Base-by-base conservation (phyloP, 345 rosid species). In the Geranium brycei region DNA sequence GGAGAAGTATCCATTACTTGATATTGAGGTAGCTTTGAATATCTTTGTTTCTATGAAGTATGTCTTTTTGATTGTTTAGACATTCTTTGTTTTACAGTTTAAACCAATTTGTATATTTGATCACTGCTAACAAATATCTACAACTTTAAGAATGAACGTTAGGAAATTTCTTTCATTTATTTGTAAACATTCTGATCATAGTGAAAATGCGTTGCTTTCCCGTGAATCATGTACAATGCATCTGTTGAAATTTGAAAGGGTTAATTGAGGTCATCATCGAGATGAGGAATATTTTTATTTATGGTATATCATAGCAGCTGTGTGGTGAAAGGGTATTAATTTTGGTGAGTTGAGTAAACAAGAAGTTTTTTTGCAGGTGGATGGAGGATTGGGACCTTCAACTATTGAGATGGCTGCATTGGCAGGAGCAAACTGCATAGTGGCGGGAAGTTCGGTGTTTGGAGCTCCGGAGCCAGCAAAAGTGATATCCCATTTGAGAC, bases 321-420 rank as follows among this genome's bases (percentile, higher is more conserved):
- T 23, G 28, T 23, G 28, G 28, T 2, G 28, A 23, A 23, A 23
- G 28, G 28, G 28, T n/a, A n/a, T n/a, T n/a, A n/a, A n/a, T n/a
- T n/a, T n/a, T n/a, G n/a, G n/a, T n/a, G n/a, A n/a, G n/a, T n/a
- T n/a, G n/a, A 23, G 28, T 23, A 23, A 23, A 23, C 28, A 23
- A 23, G 28, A 23, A 23, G 28, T 23, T 51, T 28, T 59, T 60
- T 62, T 64, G 62, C 75, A 89, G 95, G 97, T 91, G 32, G 95
- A 88, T 67, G 97, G 97, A 17, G 97, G 96, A 35, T 81, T 88
- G 67, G 95, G 98, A 58, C 95, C 95, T 73, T 87, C 89, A 10
- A 89, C 96, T 10, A 89, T 92, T 16, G 87, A 77, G 4, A 14
- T 66, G 68, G 96, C 96, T 7, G 91, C 98, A 64, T 78, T 84